These are phyloP conservation scores for Vigna radiata DNA, from an alignment of 306 rosid species.

Conservation along the genomic window DNA sequence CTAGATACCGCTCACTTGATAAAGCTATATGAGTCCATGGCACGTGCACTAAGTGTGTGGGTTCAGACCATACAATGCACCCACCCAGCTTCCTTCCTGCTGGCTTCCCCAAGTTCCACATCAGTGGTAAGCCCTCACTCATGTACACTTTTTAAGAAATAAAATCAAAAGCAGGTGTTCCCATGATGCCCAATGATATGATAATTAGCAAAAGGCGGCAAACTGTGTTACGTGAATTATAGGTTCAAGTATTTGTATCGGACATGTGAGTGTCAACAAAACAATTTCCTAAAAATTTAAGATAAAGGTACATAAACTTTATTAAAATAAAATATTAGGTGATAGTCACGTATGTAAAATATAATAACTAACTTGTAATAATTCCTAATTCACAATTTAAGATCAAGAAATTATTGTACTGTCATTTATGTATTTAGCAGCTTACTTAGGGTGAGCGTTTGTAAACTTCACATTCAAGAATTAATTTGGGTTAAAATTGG, in stretches of 20 bases:
- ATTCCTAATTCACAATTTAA: neutral
- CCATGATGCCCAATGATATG: neutral
- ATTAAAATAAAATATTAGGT: neutral
- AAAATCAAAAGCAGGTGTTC: neutral
- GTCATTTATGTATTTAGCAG: neutral
- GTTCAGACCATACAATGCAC: neutral
- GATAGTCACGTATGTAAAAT: neutral
- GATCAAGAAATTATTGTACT: neutral
- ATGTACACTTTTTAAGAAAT: neutral
- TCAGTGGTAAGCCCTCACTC: neutral
- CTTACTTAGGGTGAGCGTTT: neutral
- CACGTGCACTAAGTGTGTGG: neutral
- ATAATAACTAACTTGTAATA: too few species aligned
- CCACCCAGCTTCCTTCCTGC: neutral
- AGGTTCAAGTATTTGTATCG: neutral
- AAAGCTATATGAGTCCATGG: neutral
- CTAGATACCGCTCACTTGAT: neutral
- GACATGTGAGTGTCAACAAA: neutral
- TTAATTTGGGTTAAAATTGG: neutral
- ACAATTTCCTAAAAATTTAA: slow-evolving; percentile 2
- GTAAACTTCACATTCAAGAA: neutral
- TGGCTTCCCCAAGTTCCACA: slow-evolving; percentile 12
- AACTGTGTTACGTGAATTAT: slow-evolving; percentile 1
- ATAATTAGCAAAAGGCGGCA: neutral
- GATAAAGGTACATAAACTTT: neutral